Conservation (phyloP, 2,329 filamentous ascomycete species). For the Teratosphaeria nubilosa region DNA sequence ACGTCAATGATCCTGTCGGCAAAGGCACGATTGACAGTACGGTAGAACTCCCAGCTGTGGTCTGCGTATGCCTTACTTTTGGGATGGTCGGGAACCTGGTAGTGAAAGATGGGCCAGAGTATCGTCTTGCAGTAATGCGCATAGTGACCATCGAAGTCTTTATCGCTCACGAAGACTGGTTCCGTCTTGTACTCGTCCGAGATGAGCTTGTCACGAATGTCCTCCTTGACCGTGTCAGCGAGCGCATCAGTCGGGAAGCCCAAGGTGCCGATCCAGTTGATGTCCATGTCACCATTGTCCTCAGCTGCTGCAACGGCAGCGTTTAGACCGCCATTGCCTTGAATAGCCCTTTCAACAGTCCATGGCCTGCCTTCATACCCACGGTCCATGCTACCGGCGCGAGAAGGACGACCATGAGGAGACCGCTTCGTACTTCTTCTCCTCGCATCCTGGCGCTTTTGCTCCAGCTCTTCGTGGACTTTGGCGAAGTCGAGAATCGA, state of each 20-base stretch:
- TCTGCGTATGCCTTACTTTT: constrained; percentile 98
- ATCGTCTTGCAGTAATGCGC: constrained; percentile 96
- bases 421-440: constrained; percentile 8
- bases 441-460: constrained; percentile 13
- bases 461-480: constrained; percentile 29
- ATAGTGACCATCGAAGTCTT: constrained; percentile 90
- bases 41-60: constrained; percentile 77
- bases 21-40: constrained; percentile 85
- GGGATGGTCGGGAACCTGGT: constrained; percentile 93
- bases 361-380: constrained; percentile 67
- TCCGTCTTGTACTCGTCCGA: constrained; percentile 62
- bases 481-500: constrained; percentile 62
- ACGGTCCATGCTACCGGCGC: constrained; percentile 29
- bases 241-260: constrained; percentile 90
- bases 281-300: constrained; percentile 60
- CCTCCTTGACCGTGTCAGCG: constrained; percentile 62
- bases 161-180: constrained; percentile 77
- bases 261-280: constrained; percentile 83
- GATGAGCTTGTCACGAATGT: constrained; percentile 72
- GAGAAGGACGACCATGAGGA: constrained; percentile 13
- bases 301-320: constrained; percentile 59
- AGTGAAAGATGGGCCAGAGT: constrained; percentile 95
- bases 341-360: constrained; percentile 73
- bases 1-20: constrained; percentile 81
- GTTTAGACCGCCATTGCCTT: constrained; percentile 84